These are phyloP conservation scores for Alternaria alternata DNA, from an alignment of 2,329 filamentous ascomycete genomes.

Conservation along the genomic window DNA sequence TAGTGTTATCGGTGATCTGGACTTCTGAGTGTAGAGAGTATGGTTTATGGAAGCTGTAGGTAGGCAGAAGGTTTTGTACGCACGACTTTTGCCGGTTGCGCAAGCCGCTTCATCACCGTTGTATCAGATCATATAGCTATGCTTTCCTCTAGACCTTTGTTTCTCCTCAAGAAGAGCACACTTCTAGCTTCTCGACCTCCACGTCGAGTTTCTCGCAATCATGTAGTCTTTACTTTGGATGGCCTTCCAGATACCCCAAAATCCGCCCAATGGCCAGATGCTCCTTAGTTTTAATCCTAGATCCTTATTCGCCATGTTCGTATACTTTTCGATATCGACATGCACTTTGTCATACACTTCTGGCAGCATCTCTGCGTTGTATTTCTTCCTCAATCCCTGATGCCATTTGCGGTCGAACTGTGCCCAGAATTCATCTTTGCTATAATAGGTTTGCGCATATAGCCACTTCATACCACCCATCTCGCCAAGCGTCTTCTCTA, in stretches of 20 bases:
- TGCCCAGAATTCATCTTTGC: constrained; percentile 72
- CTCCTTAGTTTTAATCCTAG: constrained; percentile 34
- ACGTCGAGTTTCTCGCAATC: constrained; percentile 43
- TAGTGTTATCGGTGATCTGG: background rate
- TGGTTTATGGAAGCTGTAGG: background rate
- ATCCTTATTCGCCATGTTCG: constrained; percentile 33
- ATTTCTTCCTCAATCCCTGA: constrained; percentile 65
- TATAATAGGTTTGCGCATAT: constrained; percentile 74
- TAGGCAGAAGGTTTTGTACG: background rate
- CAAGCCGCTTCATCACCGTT: background rate
- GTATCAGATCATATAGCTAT: background rate
- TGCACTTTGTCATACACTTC: constrained; percentile 74
- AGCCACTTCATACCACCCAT: constrained; percentile 73
- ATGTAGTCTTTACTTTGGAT: constrained; percentile 51
- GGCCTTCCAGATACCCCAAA: constrained; percentile 51
- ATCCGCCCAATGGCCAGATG: constrained; percentile 50
- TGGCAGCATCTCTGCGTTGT: constrained; percentile 66
- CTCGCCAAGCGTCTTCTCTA: constrained; percentile 67
- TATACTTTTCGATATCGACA: constrained; percentile 49
- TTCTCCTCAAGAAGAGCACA: background rate
- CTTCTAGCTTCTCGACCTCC: constrained; percentile 35
- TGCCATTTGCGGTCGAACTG: constrained; percentile 69
- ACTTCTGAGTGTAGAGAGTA: background rate
- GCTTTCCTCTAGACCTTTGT: background rate
- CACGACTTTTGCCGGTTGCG: background rate